These are phyloP conservation scores for Trypanosoma cruzi DNA, from an alignment of 208 protist species.

Conservation along the genomic window DNA sequence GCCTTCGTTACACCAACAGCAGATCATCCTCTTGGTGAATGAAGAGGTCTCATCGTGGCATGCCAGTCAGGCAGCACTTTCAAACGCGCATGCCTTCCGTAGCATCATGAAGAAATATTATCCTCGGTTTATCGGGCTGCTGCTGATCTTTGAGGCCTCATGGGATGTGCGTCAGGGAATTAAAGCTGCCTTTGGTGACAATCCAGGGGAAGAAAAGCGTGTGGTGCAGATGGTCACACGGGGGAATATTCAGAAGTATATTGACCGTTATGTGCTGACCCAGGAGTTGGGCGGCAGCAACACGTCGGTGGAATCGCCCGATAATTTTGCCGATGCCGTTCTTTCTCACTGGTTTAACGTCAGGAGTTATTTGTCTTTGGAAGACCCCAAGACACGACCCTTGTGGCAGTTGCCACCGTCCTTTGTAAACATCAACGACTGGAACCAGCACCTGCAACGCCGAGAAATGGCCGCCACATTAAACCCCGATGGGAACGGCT, in stretches of 20 bases:
- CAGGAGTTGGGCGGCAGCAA: constrained; percentile 46
- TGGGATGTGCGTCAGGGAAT: constrained; percentile 55
- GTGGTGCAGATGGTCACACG: constrained; percentile 60
- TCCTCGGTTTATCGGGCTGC: constrained; percentile 53
- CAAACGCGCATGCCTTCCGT: constrained; percentile 36
- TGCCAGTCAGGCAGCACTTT: constrained; percentile 38
- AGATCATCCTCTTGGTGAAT: constrained; percentile 72
- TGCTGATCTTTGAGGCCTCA: constrained; percentile 56
- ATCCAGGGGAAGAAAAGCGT: constrained; percentile 29
- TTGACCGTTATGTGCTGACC: constrained; percentile 47
- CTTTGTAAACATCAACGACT: background rate
- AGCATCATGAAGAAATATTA: constrained; percentile 78
- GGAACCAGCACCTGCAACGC: constrained; percentile 2
- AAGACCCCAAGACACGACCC: constrained; percentile 18
- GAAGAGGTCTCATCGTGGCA: constrained; percentile 46
- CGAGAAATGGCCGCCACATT: background rate
- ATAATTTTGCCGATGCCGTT: constrained; percentile 64
- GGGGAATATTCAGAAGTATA: constrained; percentile 46
- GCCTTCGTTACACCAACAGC: constrained; percentile 28
- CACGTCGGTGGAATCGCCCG: constrained; percentile 22
- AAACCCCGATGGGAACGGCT: no score
- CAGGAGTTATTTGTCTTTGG: constrained; percentile 45
- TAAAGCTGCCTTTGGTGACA: constrained; percentile 39
- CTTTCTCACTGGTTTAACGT: constrained; percentile 76
- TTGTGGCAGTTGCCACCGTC: constrained; percentile 33